Percentiles rank a stretch among this genome's conserved stretches.
These are phyloP conservation scores for Penicillium sclerotiorum DNA, from an alignment of 2,329 filamentous ascomycete species.

Conservation along the genomic window DNA sequence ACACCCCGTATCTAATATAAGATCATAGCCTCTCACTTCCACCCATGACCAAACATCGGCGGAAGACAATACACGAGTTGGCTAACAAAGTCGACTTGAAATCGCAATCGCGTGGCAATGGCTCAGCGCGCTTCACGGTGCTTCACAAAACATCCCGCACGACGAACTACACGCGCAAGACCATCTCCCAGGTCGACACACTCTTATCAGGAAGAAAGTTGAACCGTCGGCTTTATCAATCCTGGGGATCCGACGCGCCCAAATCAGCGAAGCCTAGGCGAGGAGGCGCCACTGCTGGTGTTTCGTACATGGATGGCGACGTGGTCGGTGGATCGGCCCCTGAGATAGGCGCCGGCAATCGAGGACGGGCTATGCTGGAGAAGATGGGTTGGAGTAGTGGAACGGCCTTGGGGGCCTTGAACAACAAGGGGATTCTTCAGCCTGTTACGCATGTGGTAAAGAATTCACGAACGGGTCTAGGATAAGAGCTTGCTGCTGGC, in stretches of 20 bases:
- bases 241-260: slow-evolving; percentile 24
- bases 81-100: slow-evolving; percentile 75
- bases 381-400: slow-evolving; percentile 97
- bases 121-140: slow-evolving; percentile 71
- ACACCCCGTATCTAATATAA: slow-evolving; percentile 7
- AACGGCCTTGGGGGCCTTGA: slow-evolving; percentile 75
- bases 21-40: slow-evolving; percentile 68
- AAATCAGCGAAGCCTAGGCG: slow-evolving; percentile 30
- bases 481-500: slow-evolving; percentile 36
- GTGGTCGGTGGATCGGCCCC: slow-evolving; percentile 83
- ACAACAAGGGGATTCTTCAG: slow-evolving; percentile 86
- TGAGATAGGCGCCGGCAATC: slow-evolving; percentile 80
- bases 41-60: slow-evolving; percentile 77
- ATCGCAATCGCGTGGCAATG: slow-evolving; percentile 79
- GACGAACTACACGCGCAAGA: slow-evolving; percentile 59
- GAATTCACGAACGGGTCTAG: slow-evolving; percentile 79
- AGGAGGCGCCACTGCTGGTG: slow-evolving; percentile 45
- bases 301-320: slow-evolving; percentile 78
- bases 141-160: slow-evolving; percentile 75
- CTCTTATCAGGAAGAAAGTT: slow-evolving; percentile 39
- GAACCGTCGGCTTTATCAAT: slow-evolving; percentile 28
- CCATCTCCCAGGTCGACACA: slow-evolving; percentile 50
- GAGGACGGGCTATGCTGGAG: slow-evolving; percentile 82
- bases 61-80: slow-evolving; percentile 78
- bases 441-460: slow-evolving; percentile 88